A percentile compares a stretch with the other conserved stretches of the same genome.
Evolutionary conservation across 2,329 filamentous ascomycete genomes (phyloP).

Genomic region (Ciborinia camelliae): DNA sequence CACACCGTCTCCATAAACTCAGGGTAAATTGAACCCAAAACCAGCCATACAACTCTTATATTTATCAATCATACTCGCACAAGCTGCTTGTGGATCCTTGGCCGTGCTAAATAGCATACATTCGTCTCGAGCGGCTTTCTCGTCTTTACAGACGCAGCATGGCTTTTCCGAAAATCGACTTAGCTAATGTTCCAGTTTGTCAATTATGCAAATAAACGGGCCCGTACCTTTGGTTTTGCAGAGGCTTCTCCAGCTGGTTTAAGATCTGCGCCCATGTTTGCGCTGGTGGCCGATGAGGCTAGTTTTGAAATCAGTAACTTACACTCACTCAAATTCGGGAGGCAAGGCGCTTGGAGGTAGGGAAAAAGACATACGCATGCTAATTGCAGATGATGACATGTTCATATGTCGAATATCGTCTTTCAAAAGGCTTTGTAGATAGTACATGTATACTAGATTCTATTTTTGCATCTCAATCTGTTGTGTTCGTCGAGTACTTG

Average conservation of each 20-base stretch:
- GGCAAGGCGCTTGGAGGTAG: not conserved
- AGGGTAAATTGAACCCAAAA: constrained; percentile 72
- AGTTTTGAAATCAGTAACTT: constrained; percentile 25
- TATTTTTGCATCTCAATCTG: constrained; percentile 4
- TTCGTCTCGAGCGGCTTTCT: constrained; percentile 90
- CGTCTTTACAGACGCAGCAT: constrained; percentile 95
- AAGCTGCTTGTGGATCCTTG: constrained; percentile 78
- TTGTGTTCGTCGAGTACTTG: not conserved
- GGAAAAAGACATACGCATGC: constrained; percentile 33
- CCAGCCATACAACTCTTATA: constrained; percentile 92
- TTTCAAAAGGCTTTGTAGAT: constrained; percentile 25
- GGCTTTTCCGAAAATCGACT: constrained; percentile 53
- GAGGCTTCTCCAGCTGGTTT: constrained; percentile 31
- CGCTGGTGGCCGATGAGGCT: constrained; percentile 28
- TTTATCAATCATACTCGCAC: constrained; percentile 74
- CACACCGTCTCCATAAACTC: not conserved
- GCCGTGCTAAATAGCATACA: constrained; percentile 97
- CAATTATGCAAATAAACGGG: not conserved
- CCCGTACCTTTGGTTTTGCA: constrained; percentile 31
- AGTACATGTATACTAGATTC: constrained; percentile 23
- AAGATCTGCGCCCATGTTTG: constrained; percentile 30
- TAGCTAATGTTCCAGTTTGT: constrained; percentile 5
- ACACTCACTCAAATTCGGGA: not conserved
- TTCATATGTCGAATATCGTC: constrained; percentile 23
- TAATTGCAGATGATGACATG: constrained; percentile 33